A percentile compares a stretch with the other conserved stretches of the same genome.
Evolutionary conservation across 2,329 filamentous ascomycete genomes (phyloP).

Genomic region (Xylariales sp.): DNA sequence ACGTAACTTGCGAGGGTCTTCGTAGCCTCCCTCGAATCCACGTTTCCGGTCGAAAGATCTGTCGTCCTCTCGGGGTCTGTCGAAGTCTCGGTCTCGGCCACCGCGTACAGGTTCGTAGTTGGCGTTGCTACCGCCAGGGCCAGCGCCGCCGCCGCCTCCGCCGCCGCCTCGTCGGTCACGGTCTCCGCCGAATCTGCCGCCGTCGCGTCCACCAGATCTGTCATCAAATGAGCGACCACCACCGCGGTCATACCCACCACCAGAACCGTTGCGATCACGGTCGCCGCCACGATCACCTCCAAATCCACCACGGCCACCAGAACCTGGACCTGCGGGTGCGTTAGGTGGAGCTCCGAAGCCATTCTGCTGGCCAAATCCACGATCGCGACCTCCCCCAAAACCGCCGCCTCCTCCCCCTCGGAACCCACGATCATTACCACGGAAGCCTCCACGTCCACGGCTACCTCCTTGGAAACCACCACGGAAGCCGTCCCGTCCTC

Average conservation of each 20-base stretch:
- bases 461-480: constrained; percentile 48
- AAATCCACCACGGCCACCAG: constrained; percentile 43
- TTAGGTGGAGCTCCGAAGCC: constrained; percentile 51
- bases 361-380: constrained; percentile 37
- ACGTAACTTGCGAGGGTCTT: constrained; percentile 67
- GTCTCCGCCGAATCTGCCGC: constrained; percentile 28
- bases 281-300: constrained; percentile 37
- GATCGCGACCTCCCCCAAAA: constrained; percentile 42
- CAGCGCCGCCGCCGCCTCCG: too few species aligned
- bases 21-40: constrained; percentile 71
- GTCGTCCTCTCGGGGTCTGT: constrained; percentile 54
- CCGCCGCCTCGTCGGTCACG: constrained; percentile 29
- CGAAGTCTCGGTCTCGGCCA: constrained; percentile 48
- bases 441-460: constrained; percentile 41
- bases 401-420: constrained; percentile 52
- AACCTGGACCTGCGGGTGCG: constrained; percentile 57
- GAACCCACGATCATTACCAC: constrained; percentile 51
- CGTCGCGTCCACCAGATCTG: constrained; percentile 48
- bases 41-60: constrained; percentile 50
- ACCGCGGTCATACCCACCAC: constrained; percentile 52
- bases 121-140: constrained; percentile 54
- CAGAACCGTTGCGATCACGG: constrained; percentile 41
- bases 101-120: constrained; percentile 81
- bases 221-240: constrained; percentile 59
- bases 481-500: constrained; percentile 51